Evolutionary conservation across 441 rosid species (phyloP).

Genomic region (California macrophylla): DNA sequence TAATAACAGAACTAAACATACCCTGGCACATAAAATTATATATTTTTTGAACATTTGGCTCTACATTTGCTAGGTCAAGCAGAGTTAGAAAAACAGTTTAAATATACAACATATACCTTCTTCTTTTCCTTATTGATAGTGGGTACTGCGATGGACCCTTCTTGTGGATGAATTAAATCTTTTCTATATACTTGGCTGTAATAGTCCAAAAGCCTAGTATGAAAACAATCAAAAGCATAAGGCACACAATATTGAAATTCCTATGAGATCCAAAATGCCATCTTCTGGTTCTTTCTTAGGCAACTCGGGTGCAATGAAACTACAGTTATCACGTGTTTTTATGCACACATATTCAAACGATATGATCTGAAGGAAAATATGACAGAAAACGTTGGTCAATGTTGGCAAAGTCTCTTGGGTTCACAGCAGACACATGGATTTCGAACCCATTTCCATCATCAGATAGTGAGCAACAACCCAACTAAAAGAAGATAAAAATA

Average conservation of each 20-base stretch:
- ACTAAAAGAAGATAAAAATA: background rate
- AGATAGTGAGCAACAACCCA: background rate
- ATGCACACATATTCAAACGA: background rate
- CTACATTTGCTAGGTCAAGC: background rate
- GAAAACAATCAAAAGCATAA: background rate
- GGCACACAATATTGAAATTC: background rate
- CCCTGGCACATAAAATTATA: slow-evolving; percentile 40
- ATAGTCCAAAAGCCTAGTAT: slow-evolving; percentile 45
- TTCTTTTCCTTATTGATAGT: slow-evolving; percentile 62
- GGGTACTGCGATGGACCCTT: slow-evolving; percentile 26
- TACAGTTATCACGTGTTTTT: background rate
- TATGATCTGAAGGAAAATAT: background rate
- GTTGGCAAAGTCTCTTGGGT: background rate
- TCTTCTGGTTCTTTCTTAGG: background rate
- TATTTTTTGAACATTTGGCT: background rate
- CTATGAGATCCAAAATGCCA: background rate
- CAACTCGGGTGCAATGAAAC: background rate
- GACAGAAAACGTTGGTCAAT: background rate
- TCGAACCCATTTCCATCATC: background rate
- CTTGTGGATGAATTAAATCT: slow-evolving; percentile 32
- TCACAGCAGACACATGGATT: no score
- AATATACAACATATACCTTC: slow-evolving; percentile 36
- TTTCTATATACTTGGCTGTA: slow-evolving; percentile 52
- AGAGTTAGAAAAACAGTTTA: background rate
- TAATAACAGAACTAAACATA: slow-evolving; percentile 69